These are phyloP conservation scores for Phytopythium mirpurense DNA, from an alignment of 352 stramenopile species.

Conservation along the genomic window DNA sequence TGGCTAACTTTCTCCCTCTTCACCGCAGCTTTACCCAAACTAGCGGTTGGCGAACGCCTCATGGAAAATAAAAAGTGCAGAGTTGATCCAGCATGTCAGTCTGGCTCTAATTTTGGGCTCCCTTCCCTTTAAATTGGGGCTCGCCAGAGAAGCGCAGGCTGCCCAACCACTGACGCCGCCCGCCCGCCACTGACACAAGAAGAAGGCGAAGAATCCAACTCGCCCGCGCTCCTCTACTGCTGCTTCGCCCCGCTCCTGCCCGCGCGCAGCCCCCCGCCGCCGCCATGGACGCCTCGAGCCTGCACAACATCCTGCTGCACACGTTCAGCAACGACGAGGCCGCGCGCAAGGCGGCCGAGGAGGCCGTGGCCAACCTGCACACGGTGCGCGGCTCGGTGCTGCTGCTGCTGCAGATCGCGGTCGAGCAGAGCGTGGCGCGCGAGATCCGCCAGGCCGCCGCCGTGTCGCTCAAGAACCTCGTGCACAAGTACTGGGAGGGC, in stretches of 20 bases:
- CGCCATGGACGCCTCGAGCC: conserved; percentile 82
- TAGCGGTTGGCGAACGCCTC: too few relatives aligned
- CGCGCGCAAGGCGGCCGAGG: conserved; percentile 69
- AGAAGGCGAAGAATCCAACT: conserved; percentile 1
- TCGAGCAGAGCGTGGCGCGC: conserved; percentile 58
- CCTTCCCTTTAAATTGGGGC: neutral
- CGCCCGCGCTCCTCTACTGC: neutral
- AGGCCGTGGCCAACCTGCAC: conserved; percentile 71
- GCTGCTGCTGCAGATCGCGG: conserved; percentile 79
- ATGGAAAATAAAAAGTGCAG: too few relatives aligned
- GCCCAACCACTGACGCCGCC: too few relatives aligned
- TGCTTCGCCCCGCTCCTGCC: neutral
- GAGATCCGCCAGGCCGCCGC: conserved; percentile 91
- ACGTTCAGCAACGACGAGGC: conserved; percentile 78
- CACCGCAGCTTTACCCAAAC: too few relatives aligned
- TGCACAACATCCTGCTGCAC: conserved; percentile 88
- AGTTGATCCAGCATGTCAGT: too few relatives aligned
- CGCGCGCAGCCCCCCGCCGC: neutral
- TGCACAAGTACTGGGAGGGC: conserved; percentile 92
- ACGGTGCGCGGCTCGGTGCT: conserved; percentile 66
- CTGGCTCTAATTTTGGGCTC: too few relatives aligned
- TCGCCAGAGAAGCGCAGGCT: neutral
- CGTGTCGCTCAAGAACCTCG: conserved; percentile 95
- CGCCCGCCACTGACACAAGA: neutral
- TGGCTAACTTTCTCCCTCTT: neutral